Evolutionary conservation across 225 moss, liverwort and hornwort genomes (phyloP).

Genomic region (Polytrichum formosum): DNA sequence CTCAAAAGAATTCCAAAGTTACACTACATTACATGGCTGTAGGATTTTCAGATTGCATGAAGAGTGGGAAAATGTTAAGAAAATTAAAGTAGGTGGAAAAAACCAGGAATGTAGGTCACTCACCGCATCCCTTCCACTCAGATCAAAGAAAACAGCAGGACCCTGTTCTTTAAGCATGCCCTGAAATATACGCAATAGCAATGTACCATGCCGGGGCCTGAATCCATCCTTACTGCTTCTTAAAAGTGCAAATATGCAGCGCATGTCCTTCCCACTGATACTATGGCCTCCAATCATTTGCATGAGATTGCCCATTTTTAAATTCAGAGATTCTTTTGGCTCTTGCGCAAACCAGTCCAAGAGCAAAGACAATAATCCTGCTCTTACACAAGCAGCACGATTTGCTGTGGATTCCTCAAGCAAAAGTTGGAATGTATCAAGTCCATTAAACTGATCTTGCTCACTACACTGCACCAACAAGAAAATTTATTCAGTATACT

Average conservation of each 20-base stretch:
- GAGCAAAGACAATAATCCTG: conserved; percentile 65
- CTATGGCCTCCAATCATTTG: conserved; percentile 83
- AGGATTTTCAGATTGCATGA: no score
- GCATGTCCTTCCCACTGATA: conserved; percentile 86
- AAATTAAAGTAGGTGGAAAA: not conserved
- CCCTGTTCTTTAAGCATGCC: conserved; percentile 83
- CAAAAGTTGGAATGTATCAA: conserved; percentile 68
- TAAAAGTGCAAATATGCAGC: conserved; percentile 73
- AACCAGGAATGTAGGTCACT: conserved; percentile 11
- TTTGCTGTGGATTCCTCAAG: conserved; percentile 80
- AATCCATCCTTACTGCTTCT: conserved; percentile 75
- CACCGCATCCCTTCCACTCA: conserved; percentile 79
- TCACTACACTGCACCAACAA: conserved; percentile 54
- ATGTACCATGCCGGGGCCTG: conserved; percentile 65
- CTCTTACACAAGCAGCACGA: conserved; percentile 71
- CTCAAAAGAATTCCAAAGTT: no score
- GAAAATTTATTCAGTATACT: not conserved
- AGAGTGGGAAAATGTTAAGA: no score
- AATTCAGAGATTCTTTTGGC: conserved; percentile 47
- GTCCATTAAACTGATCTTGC: conserved; percentile 61
- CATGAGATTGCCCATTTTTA: conserved; percentile 70
- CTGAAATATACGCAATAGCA: conserved; percentile 69
- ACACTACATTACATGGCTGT: no score
- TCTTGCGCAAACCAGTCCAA: conserved; percentile 81
- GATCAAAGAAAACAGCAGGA: conserved; percentile 79